phyloP scores from a whole-genome alignment of 768 basidiomycete genomes.

The Nidularia pulvinata region DNA sequence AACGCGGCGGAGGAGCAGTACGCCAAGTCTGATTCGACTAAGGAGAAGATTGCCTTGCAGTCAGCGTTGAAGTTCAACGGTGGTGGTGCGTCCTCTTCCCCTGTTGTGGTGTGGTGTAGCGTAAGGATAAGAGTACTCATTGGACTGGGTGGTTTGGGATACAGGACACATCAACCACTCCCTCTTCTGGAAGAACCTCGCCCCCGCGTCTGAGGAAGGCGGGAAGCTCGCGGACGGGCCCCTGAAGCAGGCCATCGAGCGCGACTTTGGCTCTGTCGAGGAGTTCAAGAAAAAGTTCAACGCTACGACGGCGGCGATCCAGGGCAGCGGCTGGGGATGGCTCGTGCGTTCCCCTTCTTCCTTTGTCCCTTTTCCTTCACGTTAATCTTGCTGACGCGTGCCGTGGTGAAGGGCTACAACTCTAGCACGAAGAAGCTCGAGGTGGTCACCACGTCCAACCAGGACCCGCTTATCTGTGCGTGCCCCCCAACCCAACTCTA shows the following conservation, averaged over 20 bases:
- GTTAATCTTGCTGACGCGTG: not conserved
- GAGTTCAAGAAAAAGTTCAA: conserved; percentile 87
- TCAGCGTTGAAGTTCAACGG: conserved; percentile 96
- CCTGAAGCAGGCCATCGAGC: conserved; percentile 74
- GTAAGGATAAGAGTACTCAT: conserved; percentile 1
- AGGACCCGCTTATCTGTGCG: conserved; percentile 77
- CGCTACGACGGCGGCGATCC: conserved; percentile 85
- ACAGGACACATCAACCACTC: conserved; percentile 93
- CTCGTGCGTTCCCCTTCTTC: conserved; percentile 47
- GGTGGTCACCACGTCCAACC: conserved; percentile 92
- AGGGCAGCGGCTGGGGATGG: conserved; percentile 99
- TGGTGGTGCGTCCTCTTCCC: conserved; percentile 59
- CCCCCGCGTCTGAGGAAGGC: conserved; percentile 64
- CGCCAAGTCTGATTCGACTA: conserved; percentile 63
- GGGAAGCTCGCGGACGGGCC: conserved; percentile 66
- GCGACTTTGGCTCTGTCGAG: conserved; percentile 88
- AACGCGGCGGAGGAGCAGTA: conserved; percentile 88
- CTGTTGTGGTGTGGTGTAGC: not conserved
- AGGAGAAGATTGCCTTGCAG: conserved; percentile 85
- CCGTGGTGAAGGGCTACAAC: conserved; percentile 62
- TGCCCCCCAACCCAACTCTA: not conserved
- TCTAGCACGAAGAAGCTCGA: conserved; percentile 71
- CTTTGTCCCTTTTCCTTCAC: not conserved
- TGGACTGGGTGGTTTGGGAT: not conserved
- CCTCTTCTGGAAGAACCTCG: conserved; percentile 97